Evolutionary conservation across 306 rosid genomes (phyloP).

Genomic region (Medicago arabica): DNA sequence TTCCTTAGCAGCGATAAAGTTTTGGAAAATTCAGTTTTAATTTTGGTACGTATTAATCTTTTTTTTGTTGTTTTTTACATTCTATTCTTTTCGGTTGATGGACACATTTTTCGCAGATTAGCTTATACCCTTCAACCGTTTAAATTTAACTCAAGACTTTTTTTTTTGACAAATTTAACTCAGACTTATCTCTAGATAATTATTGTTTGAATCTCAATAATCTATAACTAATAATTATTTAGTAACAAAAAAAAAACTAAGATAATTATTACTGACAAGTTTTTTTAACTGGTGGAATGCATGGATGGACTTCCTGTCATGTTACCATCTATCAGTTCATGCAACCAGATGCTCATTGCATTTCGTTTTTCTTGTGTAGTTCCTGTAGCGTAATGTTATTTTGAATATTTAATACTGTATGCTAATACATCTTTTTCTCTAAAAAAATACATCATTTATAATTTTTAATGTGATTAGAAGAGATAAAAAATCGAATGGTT

Average conservation of each 20-base stretch:
- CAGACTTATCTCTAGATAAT: no score
- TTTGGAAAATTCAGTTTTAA: conserved; percentile 19
- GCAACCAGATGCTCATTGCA: neutral
- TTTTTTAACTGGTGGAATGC: neutral
- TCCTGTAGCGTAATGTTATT: neutral
- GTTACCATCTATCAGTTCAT: neutral
- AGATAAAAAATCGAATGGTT: neutral
- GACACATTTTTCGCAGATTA: neutral
- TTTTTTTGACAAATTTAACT: no score
- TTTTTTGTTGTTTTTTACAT: no score
- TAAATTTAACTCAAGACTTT: no score
- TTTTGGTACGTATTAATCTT: neutral
- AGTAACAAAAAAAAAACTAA: neutral
- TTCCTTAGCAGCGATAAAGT: neutral
- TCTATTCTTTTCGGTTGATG: neutral
- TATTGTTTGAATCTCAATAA: neutral
- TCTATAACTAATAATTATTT: neutral
- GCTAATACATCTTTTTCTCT: no score
- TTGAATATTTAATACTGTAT: no score
- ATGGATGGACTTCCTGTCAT: neutral
- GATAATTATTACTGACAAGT: neutral
- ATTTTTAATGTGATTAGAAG: no score
- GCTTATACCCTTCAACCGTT: neutral
- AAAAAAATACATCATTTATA: no score
- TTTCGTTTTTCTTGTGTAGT: neutral